Percentiles rank a stretch among this genome's conserved stretches.
Evolutionary conservation across 805 yeast species (phyloP).

Genomic region (Pichia membranifaciens): DNA sequence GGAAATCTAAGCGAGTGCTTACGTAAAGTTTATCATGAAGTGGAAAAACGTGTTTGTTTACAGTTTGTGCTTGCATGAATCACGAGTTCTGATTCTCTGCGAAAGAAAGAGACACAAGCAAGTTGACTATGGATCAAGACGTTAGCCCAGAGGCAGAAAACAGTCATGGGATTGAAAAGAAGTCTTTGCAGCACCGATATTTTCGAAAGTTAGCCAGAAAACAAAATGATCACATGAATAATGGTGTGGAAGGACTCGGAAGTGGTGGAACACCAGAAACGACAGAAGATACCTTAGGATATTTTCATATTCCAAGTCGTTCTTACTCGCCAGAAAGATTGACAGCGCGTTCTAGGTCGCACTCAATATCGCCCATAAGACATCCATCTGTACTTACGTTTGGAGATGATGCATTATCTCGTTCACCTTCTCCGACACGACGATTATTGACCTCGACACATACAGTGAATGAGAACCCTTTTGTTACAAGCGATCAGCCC

Average conservation of each 20-base stretch:
- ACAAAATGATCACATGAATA: neutral
- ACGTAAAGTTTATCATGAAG: no score
- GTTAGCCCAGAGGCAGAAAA: neutral
- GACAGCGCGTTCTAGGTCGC: slow-evolving; percentile 9
- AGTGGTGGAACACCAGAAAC: neutral
- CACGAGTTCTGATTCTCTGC: no score
- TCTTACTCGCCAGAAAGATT: slow-evolving; percentile 13
- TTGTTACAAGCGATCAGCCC: neutral
- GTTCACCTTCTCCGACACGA: slow-evolving; percentile 21
- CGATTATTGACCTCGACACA: neutral
- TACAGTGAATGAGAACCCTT: slow-evolving; percentile 5
- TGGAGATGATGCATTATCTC: slow-evolving; percentile 1
- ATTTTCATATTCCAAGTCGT: slow-evolving; percentile 3
- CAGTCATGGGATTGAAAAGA: neutral
- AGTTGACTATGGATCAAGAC: neutral
- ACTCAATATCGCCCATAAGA: slow-evolving; percentile 18
- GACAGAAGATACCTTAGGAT: neutral
- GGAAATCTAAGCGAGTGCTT: no score
- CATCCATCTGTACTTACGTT: neutral
- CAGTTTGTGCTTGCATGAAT: no score
- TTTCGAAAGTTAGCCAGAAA: neutral
- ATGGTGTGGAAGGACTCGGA: neutral
- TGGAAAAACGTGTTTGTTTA: no score
- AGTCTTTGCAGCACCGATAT: slow-evolving; percentile 1
- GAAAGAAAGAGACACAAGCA: no score